Base-by-base conservation (phyloP, 2,329 filamentous ascomycete genomes). In the Fulvia fulva region DNA sequence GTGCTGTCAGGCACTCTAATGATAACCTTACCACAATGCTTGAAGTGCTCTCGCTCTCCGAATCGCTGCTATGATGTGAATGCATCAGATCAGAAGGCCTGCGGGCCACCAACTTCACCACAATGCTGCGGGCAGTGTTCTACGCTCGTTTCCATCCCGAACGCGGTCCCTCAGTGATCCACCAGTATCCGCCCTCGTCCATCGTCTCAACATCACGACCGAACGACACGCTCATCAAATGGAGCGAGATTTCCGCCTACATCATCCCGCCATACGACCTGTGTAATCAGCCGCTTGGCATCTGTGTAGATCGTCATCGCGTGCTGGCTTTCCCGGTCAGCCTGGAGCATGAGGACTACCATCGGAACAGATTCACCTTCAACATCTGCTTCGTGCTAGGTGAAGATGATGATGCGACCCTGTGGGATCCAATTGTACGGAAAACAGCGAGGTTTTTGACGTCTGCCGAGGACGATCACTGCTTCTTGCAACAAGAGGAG, bases 221-320 rank as follows among this genome's bases (percentile, higher is more conserved):
- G n/a, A 45, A 26, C 52, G 8, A 58, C 54, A 34, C 53, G 19
- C 59, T 71, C 12, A 25, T 71, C 41, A 51, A 44, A 51, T 97
- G 96, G 76, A 85, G 89, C 64, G 87, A 90, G 53, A 83, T 97
- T 65, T 89, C 90, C 16, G 88, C 93, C 72, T 97, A 96, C 78
- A 88, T 99, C 70, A 96, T 99, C 69, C 94, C 94, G 19, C 88
- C 90, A 55, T 91, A 96, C 75, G 89, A 93, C 68, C 94, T 99
- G 71, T 96, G 93, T 81, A 95, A 96, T 73, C 90, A 91, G 63
- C 87, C 92, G 60, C 83, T 97, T 61, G 88, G 89, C 26, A 87
- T 95, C 56, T 84, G 81, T 67, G 78, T 77, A n/a, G 87, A 87
- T 73, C 88, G 90, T 47, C 88, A 92, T 74, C 86, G 87, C 58